These are phyloP conservation scores for Aspergillus costaricaensis DNA, from an alignment of 2,329 filamentous ascomycete genomes.

Conservation along the genomic window DNA sequence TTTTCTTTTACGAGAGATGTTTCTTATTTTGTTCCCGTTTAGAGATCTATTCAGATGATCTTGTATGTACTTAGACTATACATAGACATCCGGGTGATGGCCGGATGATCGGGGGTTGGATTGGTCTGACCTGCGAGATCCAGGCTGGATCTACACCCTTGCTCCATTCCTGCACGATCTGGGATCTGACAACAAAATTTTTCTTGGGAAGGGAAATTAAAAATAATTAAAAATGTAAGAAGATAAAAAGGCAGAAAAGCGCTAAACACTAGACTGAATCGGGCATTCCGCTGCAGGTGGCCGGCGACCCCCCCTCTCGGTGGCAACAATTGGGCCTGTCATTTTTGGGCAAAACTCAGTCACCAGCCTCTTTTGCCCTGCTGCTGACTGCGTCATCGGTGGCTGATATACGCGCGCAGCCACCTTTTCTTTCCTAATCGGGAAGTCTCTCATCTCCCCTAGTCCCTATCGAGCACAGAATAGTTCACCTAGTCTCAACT, in stretches of 20 bases:
- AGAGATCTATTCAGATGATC: not conserved
- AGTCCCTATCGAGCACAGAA: too few relatives aligned
- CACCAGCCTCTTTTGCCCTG: conserved; percentile 2
- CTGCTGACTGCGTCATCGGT: conserved; percentile 6
- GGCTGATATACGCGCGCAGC: conserved; percentile 3
- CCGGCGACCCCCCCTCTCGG: not conserved
- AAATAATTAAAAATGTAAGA: not conserved
- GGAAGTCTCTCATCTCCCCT: not conserved
- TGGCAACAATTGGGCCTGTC: conserved; percentile 5
- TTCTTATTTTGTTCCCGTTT: not conserved
- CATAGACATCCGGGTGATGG: not conserved
- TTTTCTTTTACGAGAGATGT: not conserved
- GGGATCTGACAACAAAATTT: conserved; percentile 3
- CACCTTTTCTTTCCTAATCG: not conserved
- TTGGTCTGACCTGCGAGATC: conserved; percentile 10
- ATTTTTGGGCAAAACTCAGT: not conserved
- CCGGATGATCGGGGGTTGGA: not conserved
- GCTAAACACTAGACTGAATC: not conserved
- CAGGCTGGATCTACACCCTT: conserved; percentile 12
- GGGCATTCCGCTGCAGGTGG: conserved; percentile 6
- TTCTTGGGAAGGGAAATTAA: not conserved
- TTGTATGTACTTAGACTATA: too few relatives aligned
- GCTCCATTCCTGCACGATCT: conserved; percentile 12
- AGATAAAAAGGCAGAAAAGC: not conserved
- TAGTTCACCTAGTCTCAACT: too few relatives aligned